phyloP scores from a whole-genome alignment of 345 rosid species.

The Linum trigynum region DNA sequence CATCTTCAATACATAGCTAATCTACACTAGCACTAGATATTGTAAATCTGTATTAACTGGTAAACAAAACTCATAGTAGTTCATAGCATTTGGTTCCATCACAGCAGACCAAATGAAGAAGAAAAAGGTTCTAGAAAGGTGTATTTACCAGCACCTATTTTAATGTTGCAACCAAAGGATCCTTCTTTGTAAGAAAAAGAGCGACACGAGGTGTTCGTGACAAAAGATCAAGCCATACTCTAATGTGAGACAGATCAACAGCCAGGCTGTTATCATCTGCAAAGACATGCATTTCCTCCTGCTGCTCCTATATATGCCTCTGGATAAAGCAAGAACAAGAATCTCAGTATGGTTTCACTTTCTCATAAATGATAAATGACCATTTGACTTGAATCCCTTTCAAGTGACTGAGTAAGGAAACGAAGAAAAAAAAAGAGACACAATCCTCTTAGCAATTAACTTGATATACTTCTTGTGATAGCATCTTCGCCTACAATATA shows the following conservation, averaged over 20 bases:
- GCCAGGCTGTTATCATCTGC: conserved; percentile 79
- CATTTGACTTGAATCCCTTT: too few relatives aligned
- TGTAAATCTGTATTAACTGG: too few relatives aligned
- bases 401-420: too few relatives aligned
- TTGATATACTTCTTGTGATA: conserved; percentile 60
- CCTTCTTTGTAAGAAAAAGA: conserved; percentile 85
- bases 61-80: neutral
- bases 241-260: conserved; percentile 61
- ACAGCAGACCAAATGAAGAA: neutral
- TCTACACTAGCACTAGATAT: too few relatives aligned
- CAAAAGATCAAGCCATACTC: conserved; percentile 79
- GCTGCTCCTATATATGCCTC: conserved; percentile 81
- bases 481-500: conserved; percentile 55
- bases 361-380: too few relatives aligned
- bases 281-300: conserved; percentile 65
- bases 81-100: neutral
- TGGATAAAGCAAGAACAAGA: conserved; percentile 20
- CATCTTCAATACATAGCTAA: too few relatives aligned
- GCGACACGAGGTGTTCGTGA: conserved; percentile 92
- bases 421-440: conserved; percentile 5
- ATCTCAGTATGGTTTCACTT: neutral
- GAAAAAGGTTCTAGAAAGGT: neutral
- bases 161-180: conserved; percentile 68
- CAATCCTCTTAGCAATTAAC: conserved; percentile 89
- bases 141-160: conserved; percentile 46